A percentile compares a stretch with the other conserved stretches of the same genome.
Evolutionary conservation across 495 filamentous ascomycete genomes (phyloP).

Genomic region (Penicillium coprophilum): DNA sequence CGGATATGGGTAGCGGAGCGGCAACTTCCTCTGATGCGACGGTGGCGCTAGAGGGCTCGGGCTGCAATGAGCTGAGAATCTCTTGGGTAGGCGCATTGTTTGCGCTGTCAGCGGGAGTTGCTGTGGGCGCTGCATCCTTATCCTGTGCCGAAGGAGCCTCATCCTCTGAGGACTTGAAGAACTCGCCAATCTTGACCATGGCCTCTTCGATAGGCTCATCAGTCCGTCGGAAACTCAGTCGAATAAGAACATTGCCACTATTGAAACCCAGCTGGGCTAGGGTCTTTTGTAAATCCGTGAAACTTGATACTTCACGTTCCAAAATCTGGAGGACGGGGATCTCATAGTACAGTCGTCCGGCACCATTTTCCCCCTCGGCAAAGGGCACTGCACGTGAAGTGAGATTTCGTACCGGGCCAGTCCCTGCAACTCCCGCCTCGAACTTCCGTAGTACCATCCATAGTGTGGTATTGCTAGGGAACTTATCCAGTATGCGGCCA

Average conservation of each 20-base stretch:
- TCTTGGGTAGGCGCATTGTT: slow-evolving; percentile 19
- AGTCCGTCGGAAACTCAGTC: slow-evolving; percentile 71
- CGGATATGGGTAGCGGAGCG: slow-evolving; percentile 19
- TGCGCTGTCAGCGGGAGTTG: slow-evolving; percentile 20
- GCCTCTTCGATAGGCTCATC: slow-evolving; percentile 81
- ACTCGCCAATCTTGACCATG: slow-evolving; percentile 72
- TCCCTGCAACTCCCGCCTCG: slow-evolving; percentile 63
- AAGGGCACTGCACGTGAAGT: slow-evolving; percentile 73
- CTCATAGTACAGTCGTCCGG: slow-evolving; percentile 82
- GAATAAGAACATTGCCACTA: slow-evolving; percentile 73
- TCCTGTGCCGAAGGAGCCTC: slow-evolving; percentile 20
- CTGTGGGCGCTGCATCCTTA: slow-evolving; percentile 4
- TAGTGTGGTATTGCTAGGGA: slow-evolving; percentile 77
- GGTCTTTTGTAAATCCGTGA: slow-evolving; percentile 83
- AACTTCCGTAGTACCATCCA: slow-evolving; percentile 90
- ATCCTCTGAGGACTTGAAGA: slow-evolving; percentile 56
- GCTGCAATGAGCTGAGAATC: slow-evolving; percentile 3
- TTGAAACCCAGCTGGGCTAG: slow-evolving; percentile 84
- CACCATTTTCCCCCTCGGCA: slow-evolving; percentile 51
- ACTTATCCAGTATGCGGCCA: slow-evolving; percentile 73
- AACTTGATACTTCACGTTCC: slow-evolving; percentile 69
- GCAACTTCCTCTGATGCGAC: slow-evolving; percentile 4
- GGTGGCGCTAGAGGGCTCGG: slow-evolving; percentile 5
- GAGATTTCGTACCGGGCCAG: slow-evolving; percentile 62
- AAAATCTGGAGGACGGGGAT: slow-evolving; percentile 79